phyloP scores from a whole-genome alignment of 139 green algal species.

The Zygnema circumcarinatum region DNA sequence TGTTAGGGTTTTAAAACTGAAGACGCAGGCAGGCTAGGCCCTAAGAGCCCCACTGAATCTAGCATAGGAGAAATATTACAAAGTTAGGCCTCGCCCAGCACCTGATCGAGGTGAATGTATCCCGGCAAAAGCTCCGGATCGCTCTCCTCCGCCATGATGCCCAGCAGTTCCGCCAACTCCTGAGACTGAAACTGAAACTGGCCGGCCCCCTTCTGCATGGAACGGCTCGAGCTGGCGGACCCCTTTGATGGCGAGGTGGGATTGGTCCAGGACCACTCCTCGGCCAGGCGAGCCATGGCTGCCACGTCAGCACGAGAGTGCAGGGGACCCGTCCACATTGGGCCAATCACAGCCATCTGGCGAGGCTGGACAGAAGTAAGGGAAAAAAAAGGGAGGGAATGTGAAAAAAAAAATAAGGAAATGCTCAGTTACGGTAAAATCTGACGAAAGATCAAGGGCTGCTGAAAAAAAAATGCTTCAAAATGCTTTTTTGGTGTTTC shows the following conservation, averaged over 20 bases:
- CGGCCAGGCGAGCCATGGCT: slow-evolving; percentile 13
- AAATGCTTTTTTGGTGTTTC: too few relatives aligned
- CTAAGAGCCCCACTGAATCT: too few relatives aligned
- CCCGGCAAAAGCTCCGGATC: slow-evolving; percentile 32
- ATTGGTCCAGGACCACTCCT: slow-evolving; percentile 33
- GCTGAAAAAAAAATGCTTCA: too few relatives aligned
- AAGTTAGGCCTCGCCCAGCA: too few relatives aligned
- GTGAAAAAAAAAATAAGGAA: slow-evolving; percentile 14
- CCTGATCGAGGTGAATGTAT: slow-evolving; percentile 46
- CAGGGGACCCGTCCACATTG: slow-evolving; percentile 51
- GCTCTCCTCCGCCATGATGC: slow-evolving; percentile 52
- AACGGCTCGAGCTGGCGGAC: neutral
- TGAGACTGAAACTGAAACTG: neutral
- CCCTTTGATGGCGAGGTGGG: neutral
- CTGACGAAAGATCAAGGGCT: slow-evolving; percentile 5
- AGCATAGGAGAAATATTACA: too few relatives aligned
- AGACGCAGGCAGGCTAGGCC: too few relatives aligned
- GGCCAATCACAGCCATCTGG: slow-evolving; percentile 45
- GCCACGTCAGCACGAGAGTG: slow-evolving; percentile 10
- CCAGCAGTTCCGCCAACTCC: slow-evolving; percentile 16
- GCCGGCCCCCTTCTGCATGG: neutral
- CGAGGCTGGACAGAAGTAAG: slow-evolving; percentile 31
- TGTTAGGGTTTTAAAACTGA: neutral
- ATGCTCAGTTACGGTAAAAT: slow-evolving; percentile 18
- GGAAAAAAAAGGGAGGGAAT: neutral